phyloP scores from a whole-genome alignment of 192 early-diverging fungal species.

The Umbelopsis ramanniana region DNA sequence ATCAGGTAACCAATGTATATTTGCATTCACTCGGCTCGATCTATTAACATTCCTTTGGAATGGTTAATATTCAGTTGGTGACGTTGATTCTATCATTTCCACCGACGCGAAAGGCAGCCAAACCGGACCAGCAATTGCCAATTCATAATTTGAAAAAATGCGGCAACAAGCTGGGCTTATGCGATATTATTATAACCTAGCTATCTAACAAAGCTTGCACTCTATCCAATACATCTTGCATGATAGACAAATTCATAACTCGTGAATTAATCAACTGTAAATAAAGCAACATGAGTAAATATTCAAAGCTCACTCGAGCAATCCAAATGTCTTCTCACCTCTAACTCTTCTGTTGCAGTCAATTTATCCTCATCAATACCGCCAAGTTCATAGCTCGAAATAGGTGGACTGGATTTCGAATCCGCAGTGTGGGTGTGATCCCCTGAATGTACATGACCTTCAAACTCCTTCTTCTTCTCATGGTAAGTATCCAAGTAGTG shows the following conservation, averaged over 20 bases:
- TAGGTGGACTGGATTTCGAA: background rate
- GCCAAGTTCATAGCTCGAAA: background rate
- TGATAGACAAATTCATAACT: conserved; percentile 4
- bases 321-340: background rate
- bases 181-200: background rate
- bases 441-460: background rate
- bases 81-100: too few relatives aligned
- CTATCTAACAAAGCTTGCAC: background rate
- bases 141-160: background rate
- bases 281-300: too few relatives aligned
- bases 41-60: too few relatives aligned
- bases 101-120: too few relatives aligned
- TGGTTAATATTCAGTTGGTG: too few relatives aligned
- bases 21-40: too few relatives aligned
- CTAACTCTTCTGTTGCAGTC: background rate
- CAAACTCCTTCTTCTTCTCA: background rate
- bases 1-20: background rate
- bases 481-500: background rate
- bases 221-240: conserved; percentile 3
- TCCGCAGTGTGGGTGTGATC: background rate
- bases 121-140: too few relatives aligned
- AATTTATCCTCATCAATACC: background rate
- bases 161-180: background rate
- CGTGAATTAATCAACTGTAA: background rate
- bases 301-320: background rate